These are phyloP conservation scores for Cinchona pubescens DNA, from an alignment of 257 asterid species.

Conservation along the genomic window DNA sequence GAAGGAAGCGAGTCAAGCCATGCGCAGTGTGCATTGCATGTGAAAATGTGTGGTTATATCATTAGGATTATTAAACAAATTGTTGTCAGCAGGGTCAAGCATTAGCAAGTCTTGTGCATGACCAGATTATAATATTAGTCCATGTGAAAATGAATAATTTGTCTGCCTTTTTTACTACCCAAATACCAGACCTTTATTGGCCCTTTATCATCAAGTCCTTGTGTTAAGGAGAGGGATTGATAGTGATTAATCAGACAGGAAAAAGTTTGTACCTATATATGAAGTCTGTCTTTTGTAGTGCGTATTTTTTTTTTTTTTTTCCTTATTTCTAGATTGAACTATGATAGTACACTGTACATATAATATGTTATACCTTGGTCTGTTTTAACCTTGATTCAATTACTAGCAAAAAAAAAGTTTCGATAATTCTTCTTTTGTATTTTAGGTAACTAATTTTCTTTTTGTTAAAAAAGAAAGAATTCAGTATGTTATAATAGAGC, in stretches of 20 bases:
- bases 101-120: slow-evolving; percentile 9
- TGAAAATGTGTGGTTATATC: slow-evolving; percentile 14
- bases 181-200: slow-evolving; percentile 16
- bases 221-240: not conserved
- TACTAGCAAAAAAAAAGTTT: no score
- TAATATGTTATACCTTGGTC: no score
- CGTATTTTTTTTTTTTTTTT: no score
- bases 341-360: no score
- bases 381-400: no score
- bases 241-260: not conserved
- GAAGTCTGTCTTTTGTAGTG: not conserved
- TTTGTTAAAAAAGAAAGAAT: no score
- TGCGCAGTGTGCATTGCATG: slow-evolving; percentile 26
- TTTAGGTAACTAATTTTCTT: no score
- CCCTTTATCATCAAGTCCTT: slow-evolving; percentile 3
- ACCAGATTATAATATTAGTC: slow-evolving; percentile 1
- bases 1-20: slow-evolving; percentile 17
- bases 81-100: slow-evolving; percentile 6
- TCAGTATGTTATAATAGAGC: no score
- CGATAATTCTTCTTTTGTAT: no score
- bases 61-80: slow-evolving; percentile 8
- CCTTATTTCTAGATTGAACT: no score
- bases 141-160: slow-evolving; percentile 34
- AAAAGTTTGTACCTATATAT: not conserved
- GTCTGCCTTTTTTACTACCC: slow-evolving; percentile 15